Evolutionary conservation across 1,139 yeast genomes (phyloP).

Genomic region (Kurtzmaniella quercitrusa): DNA sequence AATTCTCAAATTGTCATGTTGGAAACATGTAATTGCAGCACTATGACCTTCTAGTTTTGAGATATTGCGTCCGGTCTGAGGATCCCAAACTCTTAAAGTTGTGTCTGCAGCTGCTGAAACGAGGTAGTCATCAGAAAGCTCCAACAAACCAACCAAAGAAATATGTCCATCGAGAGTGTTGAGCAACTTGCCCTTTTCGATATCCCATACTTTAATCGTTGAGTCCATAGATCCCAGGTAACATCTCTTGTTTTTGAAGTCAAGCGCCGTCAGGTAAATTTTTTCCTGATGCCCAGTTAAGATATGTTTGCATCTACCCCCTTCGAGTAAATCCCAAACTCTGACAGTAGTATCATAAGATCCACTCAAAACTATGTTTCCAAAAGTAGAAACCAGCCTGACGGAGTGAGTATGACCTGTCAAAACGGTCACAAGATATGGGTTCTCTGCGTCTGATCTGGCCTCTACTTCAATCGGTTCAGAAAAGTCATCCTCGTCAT

Average conservation of each 20-base stretch:
- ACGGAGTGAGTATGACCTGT: conserved; percentile 87
- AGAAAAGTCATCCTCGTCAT: conserved; percentile 23
- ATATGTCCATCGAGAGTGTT: conserved; percentile 79
- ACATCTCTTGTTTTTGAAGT: conserved; percentile 70
- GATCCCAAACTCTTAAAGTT: conserved; percentile 89
- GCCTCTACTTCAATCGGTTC: conserved; percentile 21
- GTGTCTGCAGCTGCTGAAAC: conserved; percentile 97
- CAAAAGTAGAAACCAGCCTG: conserved; percentile 82
- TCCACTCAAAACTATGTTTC: conserved; percentile 81
- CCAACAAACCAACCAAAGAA: conserved; percentile 82
- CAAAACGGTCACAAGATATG: conserved; percentile 69
- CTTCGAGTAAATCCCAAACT: conserved; percentile 80
- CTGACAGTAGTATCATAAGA: conserved; percentile 88
- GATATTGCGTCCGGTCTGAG: conserved; percentile 64
- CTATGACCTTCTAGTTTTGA: conserved; percentile 79
- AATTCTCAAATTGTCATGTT: conserved; percentile 78
- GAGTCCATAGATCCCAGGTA: conserved; percentile 93
- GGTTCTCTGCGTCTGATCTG: conserved; percentile 40
- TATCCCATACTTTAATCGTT: conserved; percentile 85
- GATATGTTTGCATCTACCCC: conserved; percentile 68
- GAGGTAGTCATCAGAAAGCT: conserved; percentile 70
- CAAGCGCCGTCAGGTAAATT: conserved; percentile 84
- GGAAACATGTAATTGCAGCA: conserved; percentile 90
- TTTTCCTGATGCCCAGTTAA: conserved; percentile 81
- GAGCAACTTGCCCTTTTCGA: conserved; percentile 66